Percentiles rank a stretch among this genome's conserved stretches.
These are phyloP conservation scores for Suillus luteus DNA, from an alignment of 768 basidiomycete species.

Conservation along the genomic window DNA sequence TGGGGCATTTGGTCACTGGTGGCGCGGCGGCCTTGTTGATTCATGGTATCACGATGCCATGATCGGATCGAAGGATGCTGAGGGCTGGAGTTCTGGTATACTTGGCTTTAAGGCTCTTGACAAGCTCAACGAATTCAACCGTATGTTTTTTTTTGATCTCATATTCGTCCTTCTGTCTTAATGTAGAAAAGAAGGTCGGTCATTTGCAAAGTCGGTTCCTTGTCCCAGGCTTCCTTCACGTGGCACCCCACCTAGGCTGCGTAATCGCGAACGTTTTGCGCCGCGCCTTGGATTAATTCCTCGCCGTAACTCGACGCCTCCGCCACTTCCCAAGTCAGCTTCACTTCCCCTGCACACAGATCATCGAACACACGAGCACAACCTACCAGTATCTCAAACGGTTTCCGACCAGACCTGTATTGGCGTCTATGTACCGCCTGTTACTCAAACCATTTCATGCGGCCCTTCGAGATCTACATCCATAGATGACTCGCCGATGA, in stretches of 20 bases:
- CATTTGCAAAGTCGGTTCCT: conserved; percentile 51
- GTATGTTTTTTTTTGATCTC: conserved; percentile 40
- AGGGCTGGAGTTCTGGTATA: conserved; percentile 78
- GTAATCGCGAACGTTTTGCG: conserved; percentile 58
- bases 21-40: conserved; percentile 80
- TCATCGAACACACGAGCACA: conserved; percentile 33
- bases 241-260: conserved; percentile 56
- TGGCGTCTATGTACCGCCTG: conserved; percentile 31
- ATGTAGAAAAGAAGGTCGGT: conserved; percentile 41
- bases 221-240: conserved; percentile 43
- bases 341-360: conserved; percentile 74
- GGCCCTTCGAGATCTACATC: conserved; percentile 22
- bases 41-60: conserved; percentile 77
- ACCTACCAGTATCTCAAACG: conserved; percentile 28
- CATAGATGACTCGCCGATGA: conserved; percentile 67
- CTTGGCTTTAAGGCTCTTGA: conserved; percentile 75
- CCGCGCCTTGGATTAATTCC: conserved; percentile 40
- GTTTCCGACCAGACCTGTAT: conserved; percentile 29
- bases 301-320: conserved; percentile 71
- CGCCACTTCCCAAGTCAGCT: conserved; percentile 81
- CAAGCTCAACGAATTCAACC: conserved; percentile 64
- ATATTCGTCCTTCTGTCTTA: background rate
- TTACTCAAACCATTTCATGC: conserved; percentile 26
- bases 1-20: conserved; percentile 91
- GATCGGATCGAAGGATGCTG: conserved; percentile 63